phyloP scores from a whole-genome alignment of 164 flowering plant genomes.

The Annona cherimola region DNA sequence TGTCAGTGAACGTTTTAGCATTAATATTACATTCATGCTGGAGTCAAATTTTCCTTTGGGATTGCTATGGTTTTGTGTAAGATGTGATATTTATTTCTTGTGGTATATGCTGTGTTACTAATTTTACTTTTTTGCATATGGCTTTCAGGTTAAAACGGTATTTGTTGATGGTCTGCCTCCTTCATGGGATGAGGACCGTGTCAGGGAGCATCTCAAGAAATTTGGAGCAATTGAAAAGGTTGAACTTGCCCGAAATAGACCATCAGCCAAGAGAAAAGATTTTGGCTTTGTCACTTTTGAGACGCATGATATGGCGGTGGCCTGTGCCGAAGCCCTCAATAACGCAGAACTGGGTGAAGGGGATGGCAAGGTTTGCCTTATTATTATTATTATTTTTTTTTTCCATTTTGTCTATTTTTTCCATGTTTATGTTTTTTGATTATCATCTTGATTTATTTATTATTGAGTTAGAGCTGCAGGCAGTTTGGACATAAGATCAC shows the following conservation, averaged over 20 bases:
- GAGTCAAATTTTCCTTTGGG: background rate
- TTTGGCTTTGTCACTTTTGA: constrained; percentile 93
- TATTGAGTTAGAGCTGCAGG: no score
- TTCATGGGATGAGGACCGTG: constrained; percentile 95
- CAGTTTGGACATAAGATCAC: no score
- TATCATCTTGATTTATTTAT: no score
- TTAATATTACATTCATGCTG: background rate
- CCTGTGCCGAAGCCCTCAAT: constrained; percentile 85
- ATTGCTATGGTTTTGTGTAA: background rate
- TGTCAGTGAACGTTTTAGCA: background rate
- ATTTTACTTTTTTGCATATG: background rate
- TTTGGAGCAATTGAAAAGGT: constrained; percentile 82
- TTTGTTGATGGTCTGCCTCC: constrained; percentile 87
- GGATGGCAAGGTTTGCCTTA: constrained; percentile 55
- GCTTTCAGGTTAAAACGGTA: constrained; percentile 77
- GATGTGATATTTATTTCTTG: background rate
- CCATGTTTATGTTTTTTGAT: background rate
- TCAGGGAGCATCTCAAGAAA: constrained; percentile 58
- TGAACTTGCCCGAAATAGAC: constrained; percentile 97
- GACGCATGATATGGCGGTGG: constrained; percentile 85
- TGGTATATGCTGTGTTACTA: background rate
- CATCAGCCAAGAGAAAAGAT: constrained; percentile 91
- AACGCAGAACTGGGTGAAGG: constrained; percentile 93
- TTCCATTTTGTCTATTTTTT: background rate
- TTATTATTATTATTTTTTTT: background rate